Evolutionary conservation across 1,284 basidiomycete genomes (phyloP), one percentile per base, ranked within the genome.

Genomic region (Melampsora americana): DNA sequence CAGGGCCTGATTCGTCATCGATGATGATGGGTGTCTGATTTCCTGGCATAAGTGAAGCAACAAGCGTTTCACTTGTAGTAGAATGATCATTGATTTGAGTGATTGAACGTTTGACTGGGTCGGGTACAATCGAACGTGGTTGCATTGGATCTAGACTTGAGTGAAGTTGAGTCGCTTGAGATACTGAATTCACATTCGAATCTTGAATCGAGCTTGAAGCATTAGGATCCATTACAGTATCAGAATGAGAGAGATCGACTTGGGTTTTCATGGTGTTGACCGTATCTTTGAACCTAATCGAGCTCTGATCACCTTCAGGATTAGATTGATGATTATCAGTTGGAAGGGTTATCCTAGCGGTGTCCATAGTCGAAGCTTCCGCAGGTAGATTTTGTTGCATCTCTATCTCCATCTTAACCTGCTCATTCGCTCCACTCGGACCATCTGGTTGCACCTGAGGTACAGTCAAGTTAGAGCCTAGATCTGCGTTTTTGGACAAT

Each of bases 1-100:
- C 20, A 26, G 53, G 53, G 9, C 28, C 53, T 59, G 53, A 59
- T 23, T 59, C 53, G 28, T 59, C 18, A 59, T 59, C 53, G 53
- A 59, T 59, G 9, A 59, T 59, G 53, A 59, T 59, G 12, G 53
- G 53, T 28, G 53, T 59, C 53, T 59, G n/a, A 28, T 28, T 59
- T 23, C 23, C 28, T 28, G 53, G 53, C 28, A 59, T 3, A 9
- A 59, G 53, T 28, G 53, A 23, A 18, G 12, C 53, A 23, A 16
- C 53, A 11, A 59, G 53, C 18, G 53, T 28, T 23, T 59, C 53
- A 59, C n/a, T 28, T 28, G 9, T 28, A 9, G 20, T 28, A 23
- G 53, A 59, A 59, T 59, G 12, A 28, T 59, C 53, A 26, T 28
- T 59, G 9, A 59, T 59, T 59, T 59, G 23, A 11, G 18, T 23